Evolutionary conservation across 1,284 basidiomycete genomes (phyloP).

Genomic region (Marasmius tenuissimus): DNA sequence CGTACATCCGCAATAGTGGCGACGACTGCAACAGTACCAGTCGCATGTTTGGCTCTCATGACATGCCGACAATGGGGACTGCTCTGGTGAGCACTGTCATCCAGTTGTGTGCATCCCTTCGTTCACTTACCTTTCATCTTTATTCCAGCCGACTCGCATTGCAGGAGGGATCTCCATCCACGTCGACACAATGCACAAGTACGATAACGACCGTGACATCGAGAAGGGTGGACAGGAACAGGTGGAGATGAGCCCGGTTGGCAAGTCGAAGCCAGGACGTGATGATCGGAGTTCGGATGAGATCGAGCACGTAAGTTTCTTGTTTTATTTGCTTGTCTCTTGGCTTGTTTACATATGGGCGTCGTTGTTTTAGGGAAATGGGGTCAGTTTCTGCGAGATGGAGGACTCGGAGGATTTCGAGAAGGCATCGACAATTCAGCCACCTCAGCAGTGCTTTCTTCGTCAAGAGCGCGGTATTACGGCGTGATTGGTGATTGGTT

Average conservation of each 20-base stretch:
- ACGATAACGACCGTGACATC: neutral
- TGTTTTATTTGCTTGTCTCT: neutral
- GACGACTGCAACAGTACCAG: constrained; percentile 24
- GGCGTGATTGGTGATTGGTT: too few species aligned
- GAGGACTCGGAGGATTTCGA: neutral
- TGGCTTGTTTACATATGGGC: neutral
- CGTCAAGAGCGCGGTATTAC: neutral
- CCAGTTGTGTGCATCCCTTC: neutral
- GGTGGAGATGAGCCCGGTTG: neutral
- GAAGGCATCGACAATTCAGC: neutral
- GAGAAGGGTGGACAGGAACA: neutral
- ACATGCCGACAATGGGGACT: neutral
- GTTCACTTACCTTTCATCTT: neutral
- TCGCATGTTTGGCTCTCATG: neutral
- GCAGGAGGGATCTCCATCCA: constrained; percentile 11
- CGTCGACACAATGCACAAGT: constrained; percentile 10
- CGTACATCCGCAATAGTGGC: constrained; percentile 28
- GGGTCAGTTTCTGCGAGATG: neutral
- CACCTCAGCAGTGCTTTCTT: neutral
- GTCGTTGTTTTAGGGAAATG: neutral
- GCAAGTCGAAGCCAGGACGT: neutral
- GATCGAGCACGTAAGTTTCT: neutral
- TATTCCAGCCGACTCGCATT: neutral
- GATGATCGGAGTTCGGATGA: neutral
- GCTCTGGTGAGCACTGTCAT: neutral